Evolutionary conservation across 2,329 filamentous ascomycete genomes (phyloP), one percentile per base, ranked within the genome.

Genomic region (Colletotrichum sp.): DNA sequence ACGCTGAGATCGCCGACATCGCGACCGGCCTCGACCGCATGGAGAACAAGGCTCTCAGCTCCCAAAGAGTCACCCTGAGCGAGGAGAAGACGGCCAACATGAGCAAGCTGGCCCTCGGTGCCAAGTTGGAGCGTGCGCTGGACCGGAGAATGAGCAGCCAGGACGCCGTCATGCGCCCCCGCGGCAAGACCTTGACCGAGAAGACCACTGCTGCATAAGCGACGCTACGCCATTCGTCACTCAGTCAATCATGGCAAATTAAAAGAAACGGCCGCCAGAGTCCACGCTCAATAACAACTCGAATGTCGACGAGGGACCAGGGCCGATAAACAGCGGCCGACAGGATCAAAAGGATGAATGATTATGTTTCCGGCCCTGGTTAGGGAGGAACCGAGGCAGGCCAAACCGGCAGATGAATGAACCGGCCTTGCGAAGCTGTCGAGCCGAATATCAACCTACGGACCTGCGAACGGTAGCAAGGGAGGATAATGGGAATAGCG

Each of bases 51-150:
- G 94, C 94, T 65, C 92, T 98, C 32, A 88, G 92, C 80, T 91
- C 94, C 81, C 96, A 98, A 87, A 94, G 96, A 80, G 96, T 96
- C 82, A 89, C 92, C 72, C 91, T 96, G 78, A 94, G 89, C 83
- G 91, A 94, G 78, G 93, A 96, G 85, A 98, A 98, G 89, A 92
- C 90, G 25, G 94, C 95, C 81, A 93, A 94, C 83, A 89, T 98
- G 85, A 93, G 92, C 87, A 98, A 98, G 87, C 90, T 98, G 74
- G 96, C 96, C 48, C 91, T 98, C 68, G 94, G 96, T 64, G 96
- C 96, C 76, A 98, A 98, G 87, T 91, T 98, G 55, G 96, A 98
- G 84, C 93, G 96, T 76, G 96, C 96, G 27, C 91, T 98, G 71
- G 94, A 94, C 79, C 91, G 96, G 79, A 92, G 96, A 81, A 97